Evolutionary conservation across 352 stramenopile species (phyloP).

Genomic region (Phytophthora kernoviae): DNA sequence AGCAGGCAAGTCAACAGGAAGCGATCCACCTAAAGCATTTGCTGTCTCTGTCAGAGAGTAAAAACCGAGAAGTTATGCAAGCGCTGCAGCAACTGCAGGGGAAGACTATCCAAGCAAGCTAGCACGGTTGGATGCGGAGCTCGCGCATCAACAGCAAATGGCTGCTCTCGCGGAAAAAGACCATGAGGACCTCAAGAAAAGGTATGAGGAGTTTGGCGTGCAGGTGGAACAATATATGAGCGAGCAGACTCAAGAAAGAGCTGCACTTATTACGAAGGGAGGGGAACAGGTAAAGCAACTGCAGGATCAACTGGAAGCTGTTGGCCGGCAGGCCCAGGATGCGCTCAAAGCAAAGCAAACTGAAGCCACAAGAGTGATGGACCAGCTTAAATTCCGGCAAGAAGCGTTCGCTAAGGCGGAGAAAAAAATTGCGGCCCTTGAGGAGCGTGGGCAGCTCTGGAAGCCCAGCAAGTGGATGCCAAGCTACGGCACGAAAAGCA

Average conservation of each 20-base stretch:
- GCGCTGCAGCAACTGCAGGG: constrained; percentile 44
- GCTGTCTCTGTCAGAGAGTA: constrained; percentile 50
- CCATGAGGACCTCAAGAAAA: constrained; percentile 58
- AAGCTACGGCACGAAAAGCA: constrained; percentile 49
- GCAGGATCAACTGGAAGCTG: constrained; percentile 39
- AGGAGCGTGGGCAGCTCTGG: constrained; percentile 39
- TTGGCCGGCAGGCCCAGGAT: constrained; percentile 44
- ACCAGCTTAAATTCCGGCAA: constrained; percentile 68
- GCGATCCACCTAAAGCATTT: constrained; percentile 59
- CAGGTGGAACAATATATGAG: constrained; percentile 81
- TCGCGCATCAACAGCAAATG: constrained; percentile 43
- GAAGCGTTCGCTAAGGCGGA: constrained; percentile 55
- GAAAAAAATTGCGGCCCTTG: constrained; percentile 47
- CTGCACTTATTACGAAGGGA: constrained; percentile 29
- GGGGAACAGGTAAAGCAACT: constrained; percentile 45
- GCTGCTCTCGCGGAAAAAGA: constrained; percentile 44
- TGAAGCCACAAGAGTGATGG: constrained; percentile 48
- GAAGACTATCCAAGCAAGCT: constrained; percentile 60
- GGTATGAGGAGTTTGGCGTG: constrained; percentile 75
- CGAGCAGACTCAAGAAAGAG: constrained; percentile 63
- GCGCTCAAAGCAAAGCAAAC: constrained; percentile 58
- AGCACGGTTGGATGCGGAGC: constrained; percentile 52
- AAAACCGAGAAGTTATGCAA: constrained; percentile 47
- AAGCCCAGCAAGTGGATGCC: constrained; percentile 45
- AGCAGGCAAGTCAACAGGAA: constrained; percentile 57